A percentile compares a stretch with the other conserved stretches of the same genome.
phyloP scores from a whole-genome alignment of 108 stramenopile genomes.

The Nitzschia sp. region DNA sequence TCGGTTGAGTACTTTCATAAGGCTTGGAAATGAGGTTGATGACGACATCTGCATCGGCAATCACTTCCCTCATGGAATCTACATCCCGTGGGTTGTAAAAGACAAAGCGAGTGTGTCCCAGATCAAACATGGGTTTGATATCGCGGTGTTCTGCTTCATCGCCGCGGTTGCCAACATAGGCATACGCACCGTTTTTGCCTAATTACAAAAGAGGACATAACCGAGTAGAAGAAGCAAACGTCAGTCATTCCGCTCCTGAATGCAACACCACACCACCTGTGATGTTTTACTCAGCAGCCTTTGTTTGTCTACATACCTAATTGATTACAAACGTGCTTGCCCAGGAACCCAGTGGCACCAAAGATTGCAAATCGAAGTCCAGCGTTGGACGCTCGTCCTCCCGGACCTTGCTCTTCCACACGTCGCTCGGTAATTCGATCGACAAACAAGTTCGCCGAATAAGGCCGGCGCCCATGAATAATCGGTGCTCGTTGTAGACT shows the following conservation, averaged over 20 bases:
- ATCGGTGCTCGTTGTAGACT: slow-evolving; percentile 15
- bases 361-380: slow-evolving; percentile 87
- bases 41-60: slow-evolving; percentile 90
- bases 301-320: slow-evolving; percentile 75
- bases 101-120: slow-evolving; percentile 84
- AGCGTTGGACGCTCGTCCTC: slow-evolving; percentile 71
- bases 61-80: slow-evolving; percentile 86
- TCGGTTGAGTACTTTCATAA: slow-evolving; percentile 85
- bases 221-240: neutral
- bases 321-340: slow-evolving; percentile 84
- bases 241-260: neutral
- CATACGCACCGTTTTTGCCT: slow-evolving; percentile 78
- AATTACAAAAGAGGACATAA: neutral
- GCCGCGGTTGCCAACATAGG: slow-evolving; percentile 90
- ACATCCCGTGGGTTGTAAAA: slow-evolving; percentile 88
- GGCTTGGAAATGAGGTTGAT: slow-evolving; percentile 96
- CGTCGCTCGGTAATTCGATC: slow-evolving; percentile 59
- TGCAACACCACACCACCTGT: too few relatives aligned
- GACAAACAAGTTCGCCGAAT: slow-evolving; percentile 24
- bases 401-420: slow-evolving; percentile 65
- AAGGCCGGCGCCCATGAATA: slow-evolving; percentile 24
- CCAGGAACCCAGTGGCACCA: slow-evolving; percentile 94
- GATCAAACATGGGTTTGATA: slow-evolving; percentile 90
- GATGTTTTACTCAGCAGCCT: too few relatives aligned
- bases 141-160: slow-evolving; percentile 93